Percentiles rank a stretch among this genome's conserved stretches.
phyloP scores from a whole-genome alignment of 2,329 filamentous ascomycete genomes.

The Cladosporium phlei region DNA sequence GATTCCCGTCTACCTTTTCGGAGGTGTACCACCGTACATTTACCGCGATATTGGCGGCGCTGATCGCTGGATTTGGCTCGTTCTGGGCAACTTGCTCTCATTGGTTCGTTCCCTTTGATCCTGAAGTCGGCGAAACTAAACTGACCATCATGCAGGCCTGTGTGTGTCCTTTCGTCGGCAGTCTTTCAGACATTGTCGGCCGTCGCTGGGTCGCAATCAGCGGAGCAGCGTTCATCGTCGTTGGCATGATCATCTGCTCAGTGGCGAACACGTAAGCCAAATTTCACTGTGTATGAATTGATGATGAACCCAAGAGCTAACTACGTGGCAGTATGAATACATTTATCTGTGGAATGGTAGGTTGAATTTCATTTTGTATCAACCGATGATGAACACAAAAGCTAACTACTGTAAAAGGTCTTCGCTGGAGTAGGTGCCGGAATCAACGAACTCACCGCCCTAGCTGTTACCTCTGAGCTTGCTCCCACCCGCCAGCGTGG shows the following conservation, averaged over 20 bases:
- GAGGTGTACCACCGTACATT: constrained; percentile 44
- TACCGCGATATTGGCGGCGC: constrained; percentile 57
- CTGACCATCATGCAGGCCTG: constrained; percentile 51
- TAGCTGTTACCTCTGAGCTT: constrained; percentile 64
- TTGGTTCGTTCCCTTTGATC: too few relatives aligned
- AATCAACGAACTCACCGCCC: constrained; percentile 63
- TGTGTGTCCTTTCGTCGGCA: constrained; percentile 63
- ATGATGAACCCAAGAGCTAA: too few relatives aligned
- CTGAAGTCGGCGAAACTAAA: too few relatives aligned
- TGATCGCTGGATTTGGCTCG: constrained; percentile 41
- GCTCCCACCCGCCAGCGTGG: constrained; percentile 62
- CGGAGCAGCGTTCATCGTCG: constrained; percentile 50
- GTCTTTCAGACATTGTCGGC: constrained; percentile 59
- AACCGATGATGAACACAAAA: too few relatives aligned
- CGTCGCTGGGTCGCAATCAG: constrained; percentile 56
- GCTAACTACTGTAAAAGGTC: too few relatives aligned
- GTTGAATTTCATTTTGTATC: too few relatives aligned
- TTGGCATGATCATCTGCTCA: constrained; percentile 57
- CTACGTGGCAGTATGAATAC: constrained; percentile 56
- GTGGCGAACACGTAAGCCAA: constrained; percentile 53
- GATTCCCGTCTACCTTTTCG: constrained; percentile 50
- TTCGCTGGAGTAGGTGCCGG: constrained; percentile 63
- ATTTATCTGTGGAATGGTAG: constrained; percentile 59
- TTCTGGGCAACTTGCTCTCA: constrained; percentile 51
- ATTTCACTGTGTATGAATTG: too few relatives aligned